These are phyloP conservation scores for Saccharomyces hybrid DNA, from an alignment of 1,139 yeast genomes.

Conservation along the genomic window DNA sequence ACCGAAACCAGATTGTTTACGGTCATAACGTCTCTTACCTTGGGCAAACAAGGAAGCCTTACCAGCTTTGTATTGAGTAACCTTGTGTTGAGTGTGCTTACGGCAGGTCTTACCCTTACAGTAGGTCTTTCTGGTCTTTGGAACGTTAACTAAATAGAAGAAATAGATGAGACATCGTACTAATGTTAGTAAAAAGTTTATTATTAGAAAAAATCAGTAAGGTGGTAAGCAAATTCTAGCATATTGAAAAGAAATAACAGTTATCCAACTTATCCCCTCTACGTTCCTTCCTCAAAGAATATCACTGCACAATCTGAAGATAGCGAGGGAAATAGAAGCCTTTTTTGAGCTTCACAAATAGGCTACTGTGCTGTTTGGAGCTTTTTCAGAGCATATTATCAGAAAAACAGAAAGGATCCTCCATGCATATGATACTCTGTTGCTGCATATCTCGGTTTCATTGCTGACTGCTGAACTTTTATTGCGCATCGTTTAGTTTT, in stretches of 20 bases:
- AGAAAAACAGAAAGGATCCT: not conserved
- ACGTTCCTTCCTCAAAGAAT: not conserved
- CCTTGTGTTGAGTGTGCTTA: constrained; percentile 99
- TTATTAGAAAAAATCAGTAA: not conserved
- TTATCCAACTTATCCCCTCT: not conserved
- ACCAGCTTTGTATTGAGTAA: constrained; percentile 99
- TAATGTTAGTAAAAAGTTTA: constrained; percentile 11
- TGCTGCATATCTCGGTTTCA: not conserved
- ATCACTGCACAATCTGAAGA: not conserved
- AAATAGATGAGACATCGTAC: not conserved
- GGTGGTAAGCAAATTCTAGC: not conserved
- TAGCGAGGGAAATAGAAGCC: not conserved
- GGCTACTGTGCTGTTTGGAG: no score
- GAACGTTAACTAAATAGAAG: constrained; percentile 78
- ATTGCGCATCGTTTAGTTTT: not conserved
- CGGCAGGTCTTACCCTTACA: constrained; percentile 99
- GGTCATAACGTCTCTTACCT: constrained; percentile 99
- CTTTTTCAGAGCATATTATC: not conserved
- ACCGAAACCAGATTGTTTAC: constrained; percentile 99
- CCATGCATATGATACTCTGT: not conserved
- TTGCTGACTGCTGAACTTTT: not conserved
- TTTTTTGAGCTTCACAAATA: not conserved
- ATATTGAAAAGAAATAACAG: no score
- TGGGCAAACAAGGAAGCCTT: constrained; percentile 98
- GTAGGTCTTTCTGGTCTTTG: constrained; percentile 99